Percentiles rank a stretch among this genome's conserved stretches.
Evolutionary conservation across 257 asterid genomes (phyloP).

Genomic region (Gentiana straminea): DNA sequence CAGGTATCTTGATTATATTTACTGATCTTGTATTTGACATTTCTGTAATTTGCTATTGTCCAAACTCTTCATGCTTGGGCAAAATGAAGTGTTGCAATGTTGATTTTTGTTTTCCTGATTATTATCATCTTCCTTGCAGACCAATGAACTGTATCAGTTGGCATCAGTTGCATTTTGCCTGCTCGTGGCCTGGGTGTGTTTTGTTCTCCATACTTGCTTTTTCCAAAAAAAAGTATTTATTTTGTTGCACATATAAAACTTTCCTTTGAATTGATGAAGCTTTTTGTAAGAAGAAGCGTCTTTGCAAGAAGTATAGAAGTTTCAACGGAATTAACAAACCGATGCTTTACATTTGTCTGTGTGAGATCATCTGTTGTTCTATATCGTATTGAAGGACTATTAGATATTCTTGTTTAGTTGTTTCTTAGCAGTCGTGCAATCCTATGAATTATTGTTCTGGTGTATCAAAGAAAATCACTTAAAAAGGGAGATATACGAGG

Average conservation of each 20-base stretch:
- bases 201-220: slow-evolving; percentile 9
- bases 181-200: slow-evolving; percentile 95
- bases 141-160: slow-evolving; percentile 94
- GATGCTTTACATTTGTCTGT: no score
- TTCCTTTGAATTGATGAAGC: no score
- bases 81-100: background rate
- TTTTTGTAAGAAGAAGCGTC: no score
- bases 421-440: no score
- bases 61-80: background rate
- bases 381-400: no score
- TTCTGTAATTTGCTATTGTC: background rate
- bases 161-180: slow-evolving; percentile 98
- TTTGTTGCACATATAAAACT: background rate
- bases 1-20: slow-evolving; percentile 44
- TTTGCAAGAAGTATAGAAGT: no score
- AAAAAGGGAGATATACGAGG: no score
- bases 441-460: no score
- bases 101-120: background rate
- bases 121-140: slow-evolving; percentile 40
- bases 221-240: background rate
- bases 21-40: background rate
- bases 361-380: no score
- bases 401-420: no score
- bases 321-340: no score
- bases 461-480: no score